Conservation (phyloP, 1,284 basidiomycete species). For the Ganoderma lucidum region DNA sequence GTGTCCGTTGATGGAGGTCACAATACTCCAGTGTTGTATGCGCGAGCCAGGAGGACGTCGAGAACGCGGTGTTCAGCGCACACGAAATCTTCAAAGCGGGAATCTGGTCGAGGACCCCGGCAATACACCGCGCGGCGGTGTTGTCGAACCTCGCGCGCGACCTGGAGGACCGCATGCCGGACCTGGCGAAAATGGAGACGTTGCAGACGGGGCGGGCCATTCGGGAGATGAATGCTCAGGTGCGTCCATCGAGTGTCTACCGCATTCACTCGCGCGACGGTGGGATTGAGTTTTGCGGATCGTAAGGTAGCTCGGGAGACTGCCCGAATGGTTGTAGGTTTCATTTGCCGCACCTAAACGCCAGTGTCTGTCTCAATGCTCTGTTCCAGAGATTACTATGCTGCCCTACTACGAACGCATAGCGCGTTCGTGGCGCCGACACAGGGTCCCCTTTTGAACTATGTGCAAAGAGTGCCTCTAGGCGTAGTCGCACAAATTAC, state of each 20-base stretch:
- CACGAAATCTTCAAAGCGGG: conserved; percentile 69
- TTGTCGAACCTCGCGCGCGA: conserved; percentile 69
- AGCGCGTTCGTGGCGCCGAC: conserved; percentile 79
- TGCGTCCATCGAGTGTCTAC: conserved; percentile 9
- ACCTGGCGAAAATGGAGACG: conserved; percentile 74
- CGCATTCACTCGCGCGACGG: not conserved
- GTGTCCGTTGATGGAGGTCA: not conserved
- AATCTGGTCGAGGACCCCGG: conserved; percentile 70
- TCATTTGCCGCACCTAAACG: not conserved
- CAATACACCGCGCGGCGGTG: conserved; percentile 66
- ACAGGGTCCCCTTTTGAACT: conserved; percentile 79
- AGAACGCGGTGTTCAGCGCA: conserved; percentile 59
- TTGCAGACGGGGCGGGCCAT: conserved; percentile 80
- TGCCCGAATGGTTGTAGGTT: conserved; percentile 85
- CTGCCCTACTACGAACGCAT: conserved; percentile 74
- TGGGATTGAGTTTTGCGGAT: not conserved
- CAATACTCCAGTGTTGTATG: conserved; percentile 19
- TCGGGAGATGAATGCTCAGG: conserved; percentile 80
- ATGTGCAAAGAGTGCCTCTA: conserved; percentile 79
- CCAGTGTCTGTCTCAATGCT: not conserved
- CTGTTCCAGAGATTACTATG: conserved; percentile 71
- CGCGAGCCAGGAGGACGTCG: conserved; percentile 57
- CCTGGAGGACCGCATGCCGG: conserved; percentile 62
- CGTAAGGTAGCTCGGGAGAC: conserved; percentile 54
- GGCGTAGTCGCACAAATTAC: conserved; percentile 89